Conservation (phyloP, 2,329 filamentous ascomycete genomes). For the Spiromastix sp. region DNA sequence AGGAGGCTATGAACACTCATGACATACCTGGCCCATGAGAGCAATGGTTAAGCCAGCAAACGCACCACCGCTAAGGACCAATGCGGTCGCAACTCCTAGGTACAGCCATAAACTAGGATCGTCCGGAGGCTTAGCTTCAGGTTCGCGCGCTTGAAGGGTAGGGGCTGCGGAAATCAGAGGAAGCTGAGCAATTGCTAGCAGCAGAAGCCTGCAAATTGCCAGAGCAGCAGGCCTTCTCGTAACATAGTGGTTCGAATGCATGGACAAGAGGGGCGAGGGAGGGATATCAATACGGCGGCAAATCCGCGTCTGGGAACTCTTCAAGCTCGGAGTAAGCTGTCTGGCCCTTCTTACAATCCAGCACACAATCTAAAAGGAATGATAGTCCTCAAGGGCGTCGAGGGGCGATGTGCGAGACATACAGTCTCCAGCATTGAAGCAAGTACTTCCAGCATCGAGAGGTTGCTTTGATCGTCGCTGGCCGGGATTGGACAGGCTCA, state of each 20-base stretch:
- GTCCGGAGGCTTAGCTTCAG: constrained; percentile 41
- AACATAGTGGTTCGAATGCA: constrained; percentile 22
- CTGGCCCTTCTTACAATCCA: neutral
- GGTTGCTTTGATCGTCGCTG: too few relatives aligned
- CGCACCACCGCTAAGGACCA: constrained; percentile 81
- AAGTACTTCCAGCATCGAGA: too few relatives aligned
- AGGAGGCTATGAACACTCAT: neutral
- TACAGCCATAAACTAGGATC: constrained; percentile 71
- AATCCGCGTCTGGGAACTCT: too few relatives aligned
- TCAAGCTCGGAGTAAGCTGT: too few relatives aligned
- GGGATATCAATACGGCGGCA: too few relatives aligned
- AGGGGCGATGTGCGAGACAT: too few relatives aligned
- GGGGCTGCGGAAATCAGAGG: constrained; percentile 31
- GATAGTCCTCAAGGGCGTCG: neutral
- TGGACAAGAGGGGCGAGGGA: constrained; percentile 3
- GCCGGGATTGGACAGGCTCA: too few relatives aligned
- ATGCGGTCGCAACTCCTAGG: constrained; percentile 61
- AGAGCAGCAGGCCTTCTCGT: constrained; percentile 29
- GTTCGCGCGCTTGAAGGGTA: constrained; percentile 16
- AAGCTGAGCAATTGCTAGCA: constrained; percentile 27
- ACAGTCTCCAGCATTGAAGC: too few relatives aligned
- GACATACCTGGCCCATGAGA: constrained; percentile 51
- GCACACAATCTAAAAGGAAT: neutral
- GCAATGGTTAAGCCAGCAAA: constrained; percentile 78
- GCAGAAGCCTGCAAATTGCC: constrained; percentile 31